phyloP scores from a whole-genome alignment of 192 early-diverging fungal species.

The Coemansia sp. region DNA sequence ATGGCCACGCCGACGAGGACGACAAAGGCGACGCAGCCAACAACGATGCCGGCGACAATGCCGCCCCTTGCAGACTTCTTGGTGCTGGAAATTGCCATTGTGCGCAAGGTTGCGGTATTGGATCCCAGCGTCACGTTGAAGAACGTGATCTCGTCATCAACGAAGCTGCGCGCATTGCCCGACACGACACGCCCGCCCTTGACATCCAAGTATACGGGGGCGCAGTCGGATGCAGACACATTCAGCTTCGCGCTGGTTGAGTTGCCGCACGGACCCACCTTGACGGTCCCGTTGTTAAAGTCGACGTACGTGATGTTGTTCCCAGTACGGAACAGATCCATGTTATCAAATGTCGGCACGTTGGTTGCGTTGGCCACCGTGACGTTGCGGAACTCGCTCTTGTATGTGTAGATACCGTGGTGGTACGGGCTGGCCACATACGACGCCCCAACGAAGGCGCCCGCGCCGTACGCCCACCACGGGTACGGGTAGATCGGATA shows the following conservation, averaged over 20 bases:
- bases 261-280: slow-evolving; percentile 41
- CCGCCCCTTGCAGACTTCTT: slow-evolving; percentile 21
- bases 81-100: slow-evolving; percentile 44
- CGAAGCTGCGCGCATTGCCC: slow-evolving; percentile 25
- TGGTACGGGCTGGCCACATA: slow-evolving; percentile 17
- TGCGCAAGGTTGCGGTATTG: slow-evolving; percentile 21
- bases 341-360: slow-evolving; percentile 31
- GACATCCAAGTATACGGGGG: slow-evolving; percentile 34
- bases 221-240: slow-evolving; percentile 23
- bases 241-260: slow-evolving; percentile 17
- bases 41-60: slow-evolving; percentile 37
- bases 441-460: slow-evolving; percentile 16
- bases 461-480: slow-evolving; percentile 50
- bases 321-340: slow-evolving; percentile 29
- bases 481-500: slow-evolving; percentile 52
- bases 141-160: slow-evolving; percentile 43
- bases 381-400: slow-evolving; percentile 40
- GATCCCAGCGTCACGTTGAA: slow-evolving; percentile 36
- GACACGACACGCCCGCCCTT: slow-evolving; percentile 22
- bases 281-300: slow-evolving; percentile 49
- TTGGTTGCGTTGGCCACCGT: slow-evolving; percentile 41
- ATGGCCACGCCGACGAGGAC: slow-evolving; percentile 10
- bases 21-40: slow-evolving; percentile 38
- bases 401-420: slow-evolving; percentile 36
- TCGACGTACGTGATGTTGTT: slow-evolving; percentile 35